Evolutionary conservation across 2,329 filamentous ascomycete species (phyloP).

Genomic region (Trichoderma sp.): DNA sequence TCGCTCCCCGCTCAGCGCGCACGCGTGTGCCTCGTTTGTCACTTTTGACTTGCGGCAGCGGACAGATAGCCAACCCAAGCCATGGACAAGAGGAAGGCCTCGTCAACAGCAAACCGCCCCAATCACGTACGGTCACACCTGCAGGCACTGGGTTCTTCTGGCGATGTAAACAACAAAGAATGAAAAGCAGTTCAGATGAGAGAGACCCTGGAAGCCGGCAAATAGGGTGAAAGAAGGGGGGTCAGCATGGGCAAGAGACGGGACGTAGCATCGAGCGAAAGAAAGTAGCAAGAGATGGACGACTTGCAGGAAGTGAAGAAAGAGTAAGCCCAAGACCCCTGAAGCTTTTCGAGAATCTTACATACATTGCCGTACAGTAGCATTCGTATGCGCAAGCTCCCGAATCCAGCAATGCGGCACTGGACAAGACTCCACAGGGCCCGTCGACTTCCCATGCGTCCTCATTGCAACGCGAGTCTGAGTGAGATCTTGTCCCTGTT

Average conservation of each 20-base stretch:
- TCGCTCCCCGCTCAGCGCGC: not conserved
- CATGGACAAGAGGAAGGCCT: not conserved
- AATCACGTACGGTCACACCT: not conserved
- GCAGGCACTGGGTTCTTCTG: not conserved
- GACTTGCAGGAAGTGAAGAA: not conserved
- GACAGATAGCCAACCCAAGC: not conserved
- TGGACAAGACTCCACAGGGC: slow-evolving; percentile 7
- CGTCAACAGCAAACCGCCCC: not conserved
- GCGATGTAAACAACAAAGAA: not conserved
- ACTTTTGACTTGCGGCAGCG: not conserved
- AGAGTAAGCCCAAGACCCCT: slow-evolving; percentile 23
- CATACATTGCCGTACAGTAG: slow-evolving; percentile 1
- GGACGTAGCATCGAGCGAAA: not conserved
- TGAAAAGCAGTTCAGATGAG: not conserved
- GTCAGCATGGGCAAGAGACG: not conserved
- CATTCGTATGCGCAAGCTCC: slow-evolving; percentile 15
- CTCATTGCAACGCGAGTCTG: slow-evolving; percentile 16
- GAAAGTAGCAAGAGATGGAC: not conserved
- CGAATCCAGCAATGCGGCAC: slow-evolving; percentile 22
- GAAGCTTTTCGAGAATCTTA: slow-evolving; percentile 18
- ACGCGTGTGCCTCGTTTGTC: not conserved
- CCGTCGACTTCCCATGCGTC: slow-evolving; percentile 1
- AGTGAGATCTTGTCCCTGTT: slow-evolving; percentile 19
- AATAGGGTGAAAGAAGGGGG: not conserved
- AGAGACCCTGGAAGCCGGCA: not conserved